phyloP scores from a whole-genome alignment of 208 protist genomes.

The Lotmaria passim region DNA sequence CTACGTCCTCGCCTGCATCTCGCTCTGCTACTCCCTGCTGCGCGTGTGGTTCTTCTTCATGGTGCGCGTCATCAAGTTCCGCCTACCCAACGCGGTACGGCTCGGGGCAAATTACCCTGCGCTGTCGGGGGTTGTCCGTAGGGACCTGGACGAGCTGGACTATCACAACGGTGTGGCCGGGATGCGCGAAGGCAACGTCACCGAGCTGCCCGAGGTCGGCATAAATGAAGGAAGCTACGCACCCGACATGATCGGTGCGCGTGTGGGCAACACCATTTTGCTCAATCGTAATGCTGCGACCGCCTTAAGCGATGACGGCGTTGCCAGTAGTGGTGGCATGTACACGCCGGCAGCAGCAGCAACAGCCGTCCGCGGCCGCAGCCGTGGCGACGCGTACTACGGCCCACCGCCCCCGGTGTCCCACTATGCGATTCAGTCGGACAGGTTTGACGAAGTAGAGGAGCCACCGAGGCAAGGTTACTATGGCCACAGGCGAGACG shows the following conservation, averaged over 20 bases:
- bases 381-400: slow-evolving; percentile 20
- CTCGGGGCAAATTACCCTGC: slow-evolving; percentile 24
- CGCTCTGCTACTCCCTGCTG: slow-evolving; percentile 71
- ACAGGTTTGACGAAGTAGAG: slow-evolving; percentile 7
- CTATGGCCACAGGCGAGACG: slow-evolving; percentile 6
- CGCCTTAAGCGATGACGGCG: slow-evolving; percentile 18
- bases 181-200: slow-evolving; percentile 1
- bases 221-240: background rate
- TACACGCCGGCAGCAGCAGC: background rate
- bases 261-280: slow-evolving; percentile 24
- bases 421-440: slow-evolving; percentile 14
- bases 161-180: slow-evolving; percentile 18
- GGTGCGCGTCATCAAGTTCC: slow-evolving; percentile 82
- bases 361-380: no score
- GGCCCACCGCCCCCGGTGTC: slow-evolving; percentile 19
- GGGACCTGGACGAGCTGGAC: slow-evolving; percentile 17
- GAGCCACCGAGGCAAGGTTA: slow-evolving; percentile 16
- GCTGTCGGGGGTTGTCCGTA: background rate
- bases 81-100: slow-evolving; percentile 19
- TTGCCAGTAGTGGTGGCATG: background rate
- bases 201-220: background rate
- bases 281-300: slow-evolving; percentile 26
- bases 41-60: slow-evolving; percentile 88
- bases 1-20: slow-evolving; percentile 78
- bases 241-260: background rate